Conservation (phyloP, 495 filamentous ascomycete genomes). For the Daldinia vernicosa region DNA sequence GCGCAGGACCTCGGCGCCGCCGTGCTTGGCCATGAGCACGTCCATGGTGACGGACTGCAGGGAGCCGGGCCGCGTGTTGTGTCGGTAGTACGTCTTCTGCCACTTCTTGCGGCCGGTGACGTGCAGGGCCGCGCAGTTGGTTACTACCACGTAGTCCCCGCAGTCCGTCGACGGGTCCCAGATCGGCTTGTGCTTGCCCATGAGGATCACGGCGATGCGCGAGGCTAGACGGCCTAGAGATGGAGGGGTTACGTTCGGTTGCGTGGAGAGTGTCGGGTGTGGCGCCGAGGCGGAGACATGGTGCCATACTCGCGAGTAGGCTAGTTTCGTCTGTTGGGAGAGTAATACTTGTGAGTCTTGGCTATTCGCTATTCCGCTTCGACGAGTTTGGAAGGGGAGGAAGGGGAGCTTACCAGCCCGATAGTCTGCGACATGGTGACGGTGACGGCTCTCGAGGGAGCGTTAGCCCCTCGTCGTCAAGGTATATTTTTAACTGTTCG, state of each 20-base stretch:
- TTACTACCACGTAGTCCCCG: slow-evolving; percentile 97
- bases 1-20: slow-evolving; percentile 90
- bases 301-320: slow-evolving; percentile 96
- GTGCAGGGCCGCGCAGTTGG: slow-evolving; percentile 84
- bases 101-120: slow-evolving; percentile 90
- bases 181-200: slow-evolving; percentile 99
- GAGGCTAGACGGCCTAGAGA: slow-evolving; percentile 90
- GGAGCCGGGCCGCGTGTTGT: slow-evolving; percentile 88
- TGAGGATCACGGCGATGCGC: slow-evolving; percentile 87
- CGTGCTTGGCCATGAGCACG: slow-evolving; percentile 89
- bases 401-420: slow-evolving; percentile 63
- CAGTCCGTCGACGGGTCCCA: slow-evolving; percentile 96
- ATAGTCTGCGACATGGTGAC: slow-evolving; percentile 72
- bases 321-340: slow-evolving; percentile 81
- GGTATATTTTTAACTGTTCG: slow-evolving; percentile 3
- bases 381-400: not conserved
- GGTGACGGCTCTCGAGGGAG: slow-evolving; percentile 45
- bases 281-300: slow-evolving; percentile 73
- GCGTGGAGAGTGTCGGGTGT: slow-evolving; percentile 63
- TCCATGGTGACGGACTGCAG: slow-evolving; percentile 94
- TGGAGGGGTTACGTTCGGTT: slow-evolving; percentile 66
- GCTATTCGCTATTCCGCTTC: not conserved
- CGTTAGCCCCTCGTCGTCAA: slow-evolving; percentile 37
- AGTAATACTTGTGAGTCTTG: slow-evolving; percentile 12
- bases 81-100: slow-evolving; percentile 94